Base-by-base conservation (phyloP, 441 rosid species). In the Gossypium schwendimanii region DNA sequence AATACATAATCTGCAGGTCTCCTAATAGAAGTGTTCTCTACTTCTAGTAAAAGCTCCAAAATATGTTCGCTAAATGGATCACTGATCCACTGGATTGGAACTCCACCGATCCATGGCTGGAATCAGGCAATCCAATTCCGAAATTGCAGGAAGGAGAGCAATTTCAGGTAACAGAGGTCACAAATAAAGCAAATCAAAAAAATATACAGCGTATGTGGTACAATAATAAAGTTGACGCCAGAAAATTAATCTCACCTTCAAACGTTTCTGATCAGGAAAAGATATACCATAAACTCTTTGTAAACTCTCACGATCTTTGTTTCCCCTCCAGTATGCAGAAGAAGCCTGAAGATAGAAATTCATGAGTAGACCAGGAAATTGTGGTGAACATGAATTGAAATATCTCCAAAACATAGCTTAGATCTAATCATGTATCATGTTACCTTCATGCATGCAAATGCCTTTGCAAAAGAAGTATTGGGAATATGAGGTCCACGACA, bases 251-350 rank as follows among this genome's bases (percentile, higher is more conserved):
- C 18, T 62, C 67, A 91, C 99, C 96, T 90, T 87, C 81, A 96
- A 80, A 45, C 81, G 91, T 70, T 93, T 93, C 81, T 90, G 86
- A 75, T 96, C 98, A 17, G 98, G 97, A 83, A 82, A 96, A 41
- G 99, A 96, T 80, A 96, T 93, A 72, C 98, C 98, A 83, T 96
- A 91, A 45, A 96, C 98, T 85, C 99, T 91, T 74, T 96, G 98
- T 75, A 93, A 82, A 79, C 98, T 96, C 79, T 93, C 99, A 67
- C 96, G 94, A 73, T 88, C 89, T 73, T 86, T 91, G 80, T 81
- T 75, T 31, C 96, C 97, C 82, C 91, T 89, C 99, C 99, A 93
- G 80, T 96, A 96, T 63, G 97, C 97, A 64, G 97, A 88, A 65
- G 98, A 96, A 84, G 99, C 99, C 99, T 96, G 83, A 69, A 70